These are phyloP conservation scores for Alternaria rosae DNA, from an alignment of 2,329 filamentous ascomycete genomes.

Conservation along the genomic window DNA sequence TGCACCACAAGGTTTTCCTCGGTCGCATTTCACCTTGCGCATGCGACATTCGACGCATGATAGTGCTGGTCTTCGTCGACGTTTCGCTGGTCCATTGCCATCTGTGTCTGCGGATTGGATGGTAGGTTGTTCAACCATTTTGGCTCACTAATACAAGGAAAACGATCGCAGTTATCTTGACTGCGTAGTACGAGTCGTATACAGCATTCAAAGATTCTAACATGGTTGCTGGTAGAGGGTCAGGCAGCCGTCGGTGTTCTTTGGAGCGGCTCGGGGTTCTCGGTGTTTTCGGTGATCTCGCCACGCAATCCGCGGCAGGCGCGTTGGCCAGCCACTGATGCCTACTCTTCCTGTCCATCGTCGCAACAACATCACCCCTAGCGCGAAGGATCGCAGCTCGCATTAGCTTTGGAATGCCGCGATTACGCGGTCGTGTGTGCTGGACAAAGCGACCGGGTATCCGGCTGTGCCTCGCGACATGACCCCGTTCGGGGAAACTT, in stretches of 20 bases:
- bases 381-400: neutral
- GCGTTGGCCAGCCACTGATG: neutral
- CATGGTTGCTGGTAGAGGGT: neutral
- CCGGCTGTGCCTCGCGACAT: neutral
- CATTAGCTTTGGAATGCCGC: neutral
- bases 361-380: neutral
- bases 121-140: constrained; percentile 15
- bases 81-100: constrained; percentile 28
- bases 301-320: neutral
- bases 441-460: neutral
- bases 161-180: neutral
- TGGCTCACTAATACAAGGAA: neutral
- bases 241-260: neutral
- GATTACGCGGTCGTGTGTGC: neutral
- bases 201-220: neutral
- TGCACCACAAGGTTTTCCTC: constrained; percentile 29
- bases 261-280: neutral
- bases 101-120: constrained; percentile 21
- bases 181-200: neutral
- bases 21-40: constrained; percentile 40
- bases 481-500: no score
- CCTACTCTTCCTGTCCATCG: neutral
- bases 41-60: constrained; percentile 41
- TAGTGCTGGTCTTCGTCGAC: constrained; percentile 35
- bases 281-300: neutral